Percentiles rank a stretch among this genome's conserved stretches.
Evolutionary conservation across 768 basidiomycete species (phyloP).

Genomic region (Boletus vermiculosoides): DNA sequence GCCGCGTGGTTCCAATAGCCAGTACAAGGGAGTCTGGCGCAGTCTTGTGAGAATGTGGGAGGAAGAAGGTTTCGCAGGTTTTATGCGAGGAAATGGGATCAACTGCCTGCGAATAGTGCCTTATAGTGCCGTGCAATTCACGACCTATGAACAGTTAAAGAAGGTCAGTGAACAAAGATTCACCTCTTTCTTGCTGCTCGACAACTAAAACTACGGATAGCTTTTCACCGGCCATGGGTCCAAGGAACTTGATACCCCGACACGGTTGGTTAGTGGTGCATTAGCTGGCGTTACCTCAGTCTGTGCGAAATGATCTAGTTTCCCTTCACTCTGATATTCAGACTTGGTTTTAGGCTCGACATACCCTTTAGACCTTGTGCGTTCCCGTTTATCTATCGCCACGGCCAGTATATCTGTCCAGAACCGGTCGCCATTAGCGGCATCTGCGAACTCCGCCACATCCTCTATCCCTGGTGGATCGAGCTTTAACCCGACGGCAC

Average conservation of each 20-base stretch:
- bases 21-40: constrained; percentile 83
- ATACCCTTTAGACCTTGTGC: constrained; percentile 92
- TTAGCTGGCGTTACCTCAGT: constrained; percentile 94
- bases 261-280: constrained; percentile 81
- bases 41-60: constrained; percentile 83
- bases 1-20: constrained; percentile 54
- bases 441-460: constrained; percentile 27
- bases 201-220: constrained; percentile 40
- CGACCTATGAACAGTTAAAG: constrained; percentile 88
- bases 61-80: constrained; percentile 91
- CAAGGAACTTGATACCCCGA: constrained; percentile 82
- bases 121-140: constrained; percentile 86
- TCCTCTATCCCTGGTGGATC: constrained; percentile 51
- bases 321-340: constrained; percentile 9
- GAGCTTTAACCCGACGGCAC: constrained; percentile 25
- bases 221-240: constrained; percentile 70
- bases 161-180: constrained; percentile 47
- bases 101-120: constrained; percentile 93
- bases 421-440: constrained; percentile 21
- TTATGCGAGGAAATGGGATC: constrained; percentile 92
- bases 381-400: constrained; percentile 89
- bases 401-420: constrained; percentile 69
- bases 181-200: constrained; percentile 3
- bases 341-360: constrained; percentile 57
- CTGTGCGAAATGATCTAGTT: constrained; percentile 51